A percentile compares a stretch with the other conserved stretches of the same genome.
Evolutionary conservation across 1,284 basidiomycete species (phyloP).

Genomic region (Rhodotorula sp.): DNA sequence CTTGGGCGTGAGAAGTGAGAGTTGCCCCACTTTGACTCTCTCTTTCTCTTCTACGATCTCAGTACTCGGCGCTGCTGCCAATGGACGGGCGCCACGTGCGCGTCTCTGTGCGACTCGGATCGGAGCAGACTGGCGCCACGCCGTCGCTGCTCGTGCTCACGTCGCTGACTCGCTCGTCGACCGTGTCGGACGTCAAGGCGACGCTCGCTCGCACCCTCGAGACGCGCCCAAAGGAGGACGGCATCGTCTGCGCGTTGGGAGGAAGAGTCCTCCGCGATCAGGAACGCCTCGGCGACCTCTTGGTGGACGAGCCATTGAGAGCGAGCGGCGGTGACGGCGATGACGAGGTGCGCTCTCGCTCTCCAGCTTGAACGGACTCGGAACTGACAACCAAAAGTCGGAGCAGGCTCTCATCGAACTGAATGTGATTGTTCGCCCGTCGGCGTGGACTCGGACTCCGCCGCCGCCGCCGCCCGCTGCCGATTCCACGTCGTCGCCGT

Average conservation of each 20-base stretch:
- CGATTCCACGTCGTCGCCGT: neutral
- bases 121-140: no score
- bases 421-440: slow-evolving; percentile 26
- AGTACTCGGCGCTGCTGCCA: no score
- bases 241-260: slow-evolving; percentile 18
- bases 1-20: no score
- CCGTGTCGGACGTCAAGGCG: neutral
- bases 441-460: slow-evolving; percentile 22
- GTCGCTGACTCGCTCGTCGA: neutral
- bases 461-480: slow-evolving; percentile 4
- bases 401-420: slow-evolving; percentile 11
- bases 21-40: no score
- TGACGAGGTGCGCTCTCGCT: neutral
- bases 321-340: slow-evolving; percentile 9
- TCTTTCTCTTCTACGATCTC: no score
- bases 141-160: neutral
- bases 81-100: no score
- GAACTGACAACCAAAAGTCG: neutral
- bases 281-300: slow-evolving; percentile 11
- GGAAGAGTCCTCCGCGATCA: slow-evolving; percentile 28
- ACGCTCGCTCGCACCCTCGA: neutral
- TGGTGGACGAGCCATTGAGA: neutral
- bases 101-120: no score
- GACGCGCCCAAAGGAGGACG: slow-evolving; percentile 15
- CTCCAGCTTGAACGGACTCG: neutral